Base-by-base conservation (phyloP, 768 basidiomycete species). In the Pholiota molesta region DNA sequence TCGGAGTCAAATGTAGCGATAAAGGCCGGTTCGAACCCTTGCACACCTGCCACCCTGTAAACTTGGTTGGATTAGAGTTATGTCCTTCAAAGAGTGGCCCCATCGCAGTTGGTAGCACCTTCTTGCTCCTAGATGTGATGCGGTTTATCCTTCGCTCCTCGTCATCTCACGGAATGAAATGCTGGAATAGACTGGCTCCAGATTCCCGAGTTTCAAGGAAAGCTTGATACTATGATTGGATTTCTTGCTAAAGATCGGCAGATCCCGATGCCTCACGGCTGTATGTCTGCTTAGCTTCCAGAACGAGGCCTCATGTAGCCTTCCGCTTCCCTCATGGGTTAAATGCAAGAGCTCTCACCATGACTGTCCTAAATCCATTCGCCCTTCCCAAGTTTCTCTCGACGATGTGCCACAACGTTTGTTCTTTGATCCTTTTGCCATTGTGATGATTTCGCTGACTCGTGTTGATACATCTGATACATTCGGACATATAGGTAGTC, bases 321-420 rank as follows among this genome's bases (percentile, higher is more conserved):
- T 65, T 71, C 64, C 65, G 52, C 59, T 63, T 56, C 59, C 61
- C 65, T 65, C 64, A 65, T 62, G 66, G 47, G 65, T 69, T 71
- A 71, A 72, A 71, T 68, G 60, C 64, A 51, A 39, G 66, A 62
- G 64, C 59, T 62, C 61, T 60, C 55, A 57, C 63, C 55, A 60
- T 62, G 60, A 65, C 63, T 63, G 47, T 61, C 55, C 62, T 61
- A 61, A 60, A 67, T 56, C 55, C 59, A 65, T 65, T 66, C 66
- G 64, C 58, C 62, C 49, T 60, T 71, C 61, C 60, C 66, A 63
- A 59, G 56, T 57, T 62, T 66, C 66, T 66, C 64, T 59, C 65
- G 65, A 55, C 70, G 58, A 91, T 91, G 90, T 92, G 90, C 73
- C 83, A 89, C 75, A 91, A 91, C 74, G 90, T 91, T 68, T 53